Evolutionary conservation across 75 land plant species (phyloP), one percentile per base, ranked within the genome.

Genomic region (Selaginella moellendorffii): DNA sequence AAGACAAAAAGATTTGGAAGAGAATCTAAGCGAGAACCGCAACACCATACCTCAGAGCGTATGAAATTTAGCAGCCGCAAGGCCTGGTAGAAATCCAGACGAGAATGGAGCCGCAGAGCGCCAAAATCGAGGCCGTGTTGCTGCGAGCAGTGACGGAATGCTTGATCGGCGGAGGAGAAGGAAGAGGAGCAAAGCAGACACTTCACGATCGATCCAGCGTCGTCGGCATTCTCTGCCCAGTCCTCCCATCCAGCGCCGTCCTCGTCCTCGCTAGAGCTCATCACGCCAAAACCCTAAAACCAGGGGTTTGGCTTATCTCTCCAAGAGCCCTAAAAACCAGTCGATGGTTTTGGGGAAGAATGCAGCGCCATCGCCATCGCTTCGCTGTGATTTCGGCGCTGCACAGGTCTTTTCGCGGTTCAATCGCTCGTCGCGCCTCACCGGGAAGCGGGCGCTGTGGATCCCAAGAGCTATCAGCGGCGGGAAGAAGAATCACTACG

Each of bases 61-160:
- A 92, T 53, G 63, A 72, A 93, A 64, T 93, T 93, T 77, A 93
- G 80, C 73, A 85, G 83, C 65, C 87, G 85, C 59, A 88, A 75
- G 19, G 72, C 65, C 0, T 72, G 80, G 42, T 93, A 93, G 70
- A 93, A 88, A 58, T 78, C 85, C 69, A 93, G 68, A 0, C 65
- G 65, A 2, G 78, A 51, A n/a, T 59, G 52, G 24, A 66, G 72
- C 56, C 74, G 64, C 0, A 88, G 67, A 17, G 61, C 66, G 5
- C 22, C n/a, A 66, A 88, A 88, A 74, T 93, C 90, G 46, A 88
- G 85, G 0, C 64, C 27, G 70, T 88, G 98, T 30, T 31, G 26
- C 0, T 52, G 29, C 52, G 30, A 14, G 64, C 90, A 88, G 58
- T 93, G 98, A 2, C 56, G 69, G 54, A 88, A 88, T 17, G 85